These are phyloP conservation scores for Leptographium wingfieldii DNA, from an alignment of 2,329 filamentous ascomycete species.

Conservation along the genomic window DNA sequence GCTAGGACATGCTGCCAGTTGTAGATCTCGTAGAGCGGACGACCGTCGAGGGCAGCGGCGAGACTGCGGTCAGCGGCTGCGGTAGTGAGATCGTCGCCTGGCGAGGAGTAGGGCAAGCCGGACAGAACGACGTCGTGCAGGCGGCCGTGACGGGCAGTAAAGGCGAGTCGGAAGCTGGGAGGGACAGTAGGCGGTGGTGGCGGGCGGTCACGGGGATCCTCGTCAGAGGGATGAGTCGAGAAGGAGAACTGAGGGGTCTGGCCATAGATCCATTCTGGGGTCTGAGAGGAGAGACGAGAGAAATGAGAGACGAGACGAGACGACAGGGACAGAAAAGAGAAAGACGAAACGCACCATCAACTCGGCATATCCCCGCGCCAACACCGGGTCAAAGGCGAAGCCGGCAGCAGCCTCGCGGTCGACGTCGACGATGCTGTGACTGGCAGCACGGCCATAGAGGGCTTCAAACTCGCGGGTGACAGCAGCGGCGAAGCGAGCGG, in stretches of 20 bases:
- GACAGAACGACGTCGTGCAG: conserved; percentile 18
- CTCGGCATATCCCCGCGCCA: conserved; percentile 44
- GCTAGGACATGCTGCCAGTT: conserved; percentile 18
- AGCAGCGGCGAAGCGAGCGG: conserved; percentile 32
- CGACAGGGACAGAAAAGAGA: background rate
- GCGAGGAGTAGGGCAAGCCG: conserved; percentile 12
- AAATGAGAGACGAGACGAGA: background rate
- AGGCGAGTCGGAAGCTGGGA: conserved; percentile 19
- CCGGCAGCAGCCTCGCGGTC: conserved; percentile 38
- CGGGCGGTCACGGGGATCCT: conserved; percentile 44
- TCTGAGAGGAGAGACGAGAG: conserved; percentile 23
- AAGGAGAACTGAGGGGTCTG: conserved; percentile 80
- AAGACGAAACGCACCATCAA: conserved; percentile 21
- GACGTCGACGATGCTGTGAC: conserved; percentile 24
- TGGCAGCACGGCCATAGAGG: conserved; percentile 44
- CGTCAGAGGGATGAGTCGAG: conserved; percentile 44
- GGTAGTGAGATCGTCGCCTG: background rate
- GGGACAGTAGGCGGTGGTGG: conserved; percentile 34
- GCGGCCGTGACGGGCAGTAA: conserved; percentile 27
- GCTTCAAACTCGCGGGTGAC: conserved; percentile 52
- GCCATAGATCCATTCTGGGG: conserved; percentile 62
- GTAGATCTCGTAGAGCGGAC: conserved; percentile 15
- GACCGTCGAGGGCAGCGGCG: conserved; percentile 13
- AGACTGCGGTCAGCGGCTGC: conserved; percentile 7
- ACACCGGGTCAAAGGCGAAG: conserved; percentile 25